phyloP scores from a whole-genome alignment of 768 basidiomycete species.

The Coprinellus aureogranulatus region DNA sequence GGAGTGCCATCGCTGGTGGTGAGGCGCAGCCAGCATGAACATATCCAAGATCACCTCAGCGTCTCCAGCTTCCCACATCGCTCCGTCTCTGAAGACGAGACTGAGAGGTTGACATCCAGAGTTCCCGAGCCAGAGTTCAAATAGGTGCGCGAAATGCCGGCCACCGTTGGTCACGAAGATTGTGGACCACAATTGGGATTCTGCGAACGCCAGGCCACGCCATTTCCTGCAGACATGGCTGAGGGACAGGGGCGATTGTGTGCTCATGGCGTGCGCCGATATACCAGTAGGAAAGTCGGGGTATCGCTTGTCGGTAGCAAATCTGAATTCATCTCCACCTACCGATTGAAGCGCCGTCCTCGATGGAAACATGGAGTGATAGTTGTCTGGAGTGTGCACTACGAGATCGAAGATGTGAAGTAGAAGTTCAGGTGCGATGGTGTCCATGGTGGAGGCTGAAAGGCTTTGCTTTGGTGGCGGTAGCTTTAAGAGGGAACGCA shows the following conservation, averaged over 20 bases:
- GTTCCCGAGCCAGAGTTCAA: not conserved
- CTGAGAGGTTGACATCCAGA: not conserved
- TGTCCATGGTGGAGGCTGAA: not conserved
- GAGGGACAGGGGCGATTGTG: not conserved
- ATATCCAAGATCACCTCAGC: not conserved
- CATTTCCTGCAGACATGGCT: not conserved
- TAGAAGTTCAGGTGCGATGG: not conserved
- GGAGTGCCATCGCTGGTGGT: not conserved
- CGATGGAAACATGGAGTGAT: not conserved
- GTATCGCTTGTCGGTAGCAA: not conserved
- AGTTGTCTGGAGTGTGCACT: not conserved
- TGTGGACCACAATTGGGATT: not conserved
- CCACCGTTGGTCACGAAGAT: not conserved
- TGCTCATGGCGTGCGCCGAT: not conserved
- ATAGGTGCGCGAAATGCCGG: not conserved
- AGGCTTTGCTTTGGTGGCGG: no score
- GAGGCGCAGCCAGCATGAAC: not conserved
- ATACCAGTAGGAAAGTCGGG: not conserved
- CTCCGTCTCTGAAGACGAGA: not conserved
- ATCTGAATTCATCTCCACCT: not conserved
- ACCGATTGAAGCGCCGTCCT: no score
- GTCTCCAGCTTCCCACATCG: not conserved
- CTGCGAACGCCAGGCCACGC: not conserved
- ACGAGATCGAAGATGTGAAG: not conserved
- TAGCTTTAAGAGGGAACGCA: no score